Evolutionary conservation across 176 grass and related monocot genomes (phyloP), one percentile per base, ranked within the genome.

Genomic region (Themeda triandra): DNA sequence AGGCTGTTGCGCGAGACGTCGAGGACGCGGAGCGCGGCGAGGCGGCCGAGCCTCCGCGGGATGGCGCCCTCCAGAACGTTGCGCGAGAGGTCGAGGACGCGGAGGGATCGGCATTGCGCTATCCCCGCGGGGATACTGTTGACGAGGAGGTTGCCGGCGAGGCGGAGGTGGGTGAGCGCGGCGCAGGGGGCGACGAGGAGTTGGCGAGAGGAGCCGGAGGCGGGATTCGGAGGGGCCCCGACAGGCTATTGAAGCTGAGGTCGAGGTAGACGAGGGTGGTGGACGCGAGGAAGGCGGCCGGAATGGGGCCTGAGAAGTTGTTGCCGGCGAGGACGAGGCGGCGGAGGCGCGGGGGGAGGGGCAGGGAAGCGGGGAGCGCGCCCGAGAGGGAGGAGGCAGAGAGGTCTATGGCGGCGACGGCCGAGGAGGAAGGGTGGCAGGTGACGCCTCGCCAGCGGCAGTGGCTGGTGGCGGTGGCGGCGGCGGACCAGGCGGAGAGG

Each of bases 1-100:
- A 94, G 92, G 83, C 92, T 91, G 87, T 94, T 94, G 48, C 82
- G 83, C 1, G 92, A 94, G 62, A 94, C 75, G 77, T 94, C 92
- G 48, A 94, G 92, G 62, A 84, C 69, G 40, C 83, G 78, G 46
- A 94, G 89, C 37, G 37, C 76, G 33, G 63, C 56, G 48, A 94
- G 73, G 10, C 81, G 62, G 41, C 86, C 89, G 12, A 94, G 65
- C 23, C 17, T 28, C n/a, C 54, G 59, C 1, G 92, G 88, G 66
- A 94, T n/a, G 30, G 40, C 44, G 4, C 89, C 88, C 85, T 94
- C 92, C 36, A 94, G 77, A 39, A 94, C 81, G 86, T 94, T 94
- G 35, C 79, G 31, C 21, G 82, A 79, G 69, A 94, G 79, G 82
- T 90, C 89, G 48, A 94, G 62, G 23, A 91, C 53, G 36, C 80